phyloP scores from a whole-genome alignment of 768 basidiomycete genomes.

The Leccinum truebloodii region DNA sequence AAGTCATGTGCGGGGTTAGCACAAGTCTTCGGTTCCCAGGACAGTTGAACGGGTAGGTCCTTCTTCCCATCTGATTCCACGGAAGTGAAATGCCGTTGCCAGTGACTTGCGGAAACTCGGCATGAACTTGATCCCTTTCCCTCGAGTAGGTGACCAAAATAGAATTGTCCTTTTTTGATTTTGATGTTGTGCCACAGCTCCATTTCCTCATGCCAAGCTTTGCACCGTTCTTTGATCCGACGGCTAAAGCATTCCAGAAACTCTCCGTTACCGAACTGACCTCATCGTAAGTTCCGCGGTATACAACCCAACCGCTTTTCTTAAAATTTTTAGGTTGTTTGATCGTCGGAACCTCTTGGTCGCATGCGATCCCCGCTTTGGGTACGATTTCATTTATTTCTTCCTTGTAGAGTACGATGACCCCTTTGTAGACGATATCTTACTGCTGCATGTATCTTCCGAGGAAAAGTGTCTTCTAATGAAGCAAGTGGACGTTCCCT shows the following conservation, averaged over 20 bases:
- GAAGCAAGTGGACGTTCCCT: slow-evolving; percentile 54
- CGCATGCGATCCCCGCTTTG: slow-evolving; percentile 77
- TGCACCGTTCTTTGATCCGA: slow-evolving; percentile 80
- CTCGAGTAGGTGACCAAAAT: slow-evolving; percentile 58
- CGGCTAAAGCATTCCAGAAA: slow-evolving; percentile 59
- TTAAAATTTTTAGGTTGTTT: slow-evolving; percentile 55
- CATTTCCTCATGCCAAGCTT: slow-evolving; percentile 98
- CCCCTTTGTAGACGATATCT: slow-evolving; percentile 64
- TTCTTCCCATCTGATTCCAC: neutral
- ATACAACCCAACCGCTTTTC: neutral
- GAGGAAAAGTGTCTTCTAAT: slow-evolving; percentile 76
- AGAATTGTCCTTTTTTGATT: neutral
- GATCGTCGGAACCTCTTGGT: slow-evolving; percentile 80
- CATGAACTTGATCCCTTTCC: slow-evolving; percentile 96
- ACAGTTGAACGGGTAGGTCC: slow-evolving; percentile 78
- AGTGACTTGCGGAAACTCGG: slow-evolving; percentile 88
- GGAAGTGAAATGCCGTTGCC: slow-evolving; percentile 7
- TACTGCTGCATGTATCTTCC: slow-evolving; percentile 85
- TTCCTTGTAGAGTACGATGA: neutral
- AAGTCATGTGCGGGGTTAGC: slow-evolving; percentile 94
- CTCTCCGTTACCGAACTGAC: slow-evolving; percentile 70
- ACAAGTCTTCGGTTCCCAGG: slow-evolving; percentile 94
- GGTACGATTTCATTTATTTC: slow-evolving; percentile 40
- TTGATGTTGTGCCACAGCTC: slow-evolving; percentile 48
- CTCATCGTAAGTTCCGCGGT: slow-evolving; percentile 52